These are phyloP conservation scores for Xylaria flabelliformis DNA, from an alignment of 495 filamentous ascomycete species.

Conservation along the genomic window DNA sequence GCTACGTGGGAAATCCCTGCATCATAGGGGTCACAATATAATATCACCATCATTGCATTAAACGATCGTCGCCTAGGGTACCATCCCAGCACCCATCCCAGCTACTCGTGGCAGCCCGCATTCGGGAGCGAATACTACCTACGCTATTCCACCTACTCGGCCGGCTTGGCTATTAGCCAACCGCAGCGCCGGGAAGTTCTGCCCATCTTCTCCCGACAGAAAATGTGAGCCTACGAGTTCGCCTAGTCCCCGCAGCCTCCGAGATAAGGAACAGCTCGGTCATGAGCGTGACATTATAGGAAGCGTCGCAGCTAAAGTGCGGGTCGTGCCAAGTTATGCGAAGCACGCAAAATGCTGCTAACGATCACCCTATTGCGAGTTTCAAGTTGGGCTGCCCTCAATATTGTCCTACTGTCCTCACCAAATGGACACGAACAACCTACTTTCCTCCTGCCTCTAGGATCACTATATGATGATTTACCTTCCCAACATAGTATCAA, in stretches of 20 bases:
- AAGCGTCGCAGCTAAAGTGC: background rate
- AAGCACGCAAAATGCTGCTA: background rate
- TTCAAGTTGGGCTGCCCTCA: background rate
- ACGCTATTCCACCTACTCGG: background rate
- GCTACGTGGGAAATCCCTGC: background rate
- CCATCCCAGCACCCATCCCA: conserved; percentile 15
- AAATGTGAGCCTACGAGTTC: conserved; percentile 7
- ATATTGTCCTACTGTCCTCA: background rate
- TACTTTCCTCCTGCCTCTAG: background rate
- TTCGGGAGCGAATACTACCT: conserved; percentile 18
- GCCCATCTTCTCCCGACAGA: conserved; percentile 4
- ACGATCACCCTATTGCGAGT: conserved; percentile 2
- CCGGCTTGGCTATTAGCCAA: conserved; percentile 12
- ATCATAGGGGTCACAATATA: conserved; percentile 10
- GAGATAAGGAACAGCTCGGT: background rate
- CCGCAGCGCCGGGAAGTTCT: conserved; percentile 14
- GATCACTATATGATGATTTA: background rate
- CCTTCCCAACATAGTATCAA: background rate
- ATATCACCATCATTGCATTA: conserved; percentile 18
- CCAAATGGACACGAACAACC: background rate
- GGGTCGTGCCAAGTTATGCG: background rate
- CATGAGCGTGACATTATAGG: background rate
- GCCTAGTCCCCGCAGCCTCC: conserved; percentile 9
- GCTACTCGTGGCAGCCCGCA: conserved; percentile 25
- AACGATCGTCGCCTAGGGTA: conserved; percentile 21